Base-by-base conservation (phyloP, 805 yeast species). In the Pichia insulana region DNA sequence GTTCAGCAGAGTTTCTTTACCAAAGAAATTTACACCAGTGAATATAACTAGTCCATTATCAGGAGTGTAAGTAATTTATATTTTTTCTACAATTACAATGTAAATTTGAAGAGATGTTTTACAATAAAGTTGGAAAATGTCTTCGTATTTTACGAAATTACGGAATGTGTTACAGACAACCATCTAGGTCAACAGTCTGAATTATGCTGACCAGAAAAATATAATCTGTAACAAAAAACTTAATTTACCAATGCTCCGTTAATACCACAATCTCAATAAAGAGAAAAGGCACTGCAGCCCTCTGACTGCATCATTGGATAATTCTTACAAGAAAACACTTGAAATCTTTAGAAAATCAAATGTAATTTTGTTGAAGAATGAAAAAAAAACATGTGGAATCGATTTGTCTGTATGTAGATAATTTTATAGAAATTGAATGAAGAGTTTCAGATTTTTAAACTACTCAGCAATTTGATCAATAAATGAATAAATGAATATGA, bases 21-120 rank as follows among this genome's bases (percentile, higher is more conserved):
- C 99, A 16, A 84, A 87, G 72, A 82, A 80, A 59, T 85, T 85
- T 56, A 85, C 90, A 4, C 95, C 96, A 1, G 95, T 86, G 15
- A 86, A 83, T 57, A 83, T 86, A 39, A 77, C 88, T 3, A 81
- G 89, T 59, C 64, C 64, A 16, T 48, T 59, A 39, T 45, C 56
- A 28, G 31, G 31, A 28, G 31, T 7, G 10, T 12, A 11, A 28
- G 13, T 28, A 28, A 6, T n/a, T 28, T 8, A 37, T 10, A 17
- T 10, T 37, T 36, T 2, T 12, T 22, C n/a, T n/a, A n/a, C n/a
- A n/a, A n/a, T n/a, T n/a, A n/a, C n/a, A n/a, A n/a, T n/a, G n/a
- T n/a, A n/a, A n/a, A n/a, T n/a, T n/a, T n/a, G n/a, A n/a, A n/a
- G n/a, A n/a, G n/a, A n/a, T n/a, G n/a, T n/a, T n/a, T 25, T 32